Conservation (phyloP, 305 asterid species). For the Fraxinus paxiana region DNA sequence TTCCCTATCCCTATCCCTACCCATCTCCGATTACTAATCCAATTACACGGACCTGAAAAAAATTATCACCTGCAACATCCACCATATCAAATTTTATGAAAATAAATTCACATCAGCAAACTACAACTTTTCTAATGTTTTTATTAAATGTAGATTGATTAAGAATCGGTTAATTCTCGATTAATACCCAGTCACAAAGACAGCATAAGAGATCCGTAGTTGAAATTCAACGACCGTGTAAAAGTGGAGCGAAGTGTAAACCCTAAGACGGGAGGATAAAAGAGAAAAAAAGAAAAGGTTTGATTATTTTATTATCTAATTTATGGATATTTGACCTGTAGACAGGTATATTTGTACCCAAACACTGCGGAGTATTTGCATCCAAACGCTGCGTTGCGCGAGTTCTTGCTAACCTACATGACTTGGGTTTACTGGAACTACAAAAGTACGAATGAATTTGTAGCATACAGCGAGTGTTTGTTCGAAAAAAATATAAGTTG, state of each 20-base stretch:
- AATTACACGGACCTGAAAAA: conserved; percentile 16
- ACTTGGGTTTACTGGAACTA: background rate
- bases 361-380: background rate
- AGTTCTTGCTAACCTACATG: background rate
- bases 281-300: background rate
- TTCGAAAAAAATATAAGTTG: background rate
- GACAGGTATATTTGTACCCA: background rate
- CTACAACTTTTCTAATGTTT: background rate
- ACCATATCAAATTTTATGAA: conserved; percentile 12
- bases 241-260: conserved; percentile 16
- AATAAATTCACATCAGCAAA: conserved; percentile 4
- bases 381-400: background rate
- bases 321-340: background rate
- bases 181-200: conserved; percentile 15
- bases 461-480: background rate
- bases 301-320: background rate
- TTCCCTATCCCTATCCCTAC: conserved; percentile 68
- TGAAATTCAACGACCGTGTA: conserved; percentile 21
- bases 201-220: conserved; percentile 18
- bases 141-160: background rate
- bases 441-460: background rate
- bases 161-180: conserved; percentile 1
- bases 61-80: conserved; percentile 28
- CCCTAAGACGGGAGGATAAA: conserved; percentile 27
- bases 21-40: conserved; percentile 42